Evolutionary conservation across 2,329 filamentous ascomycete genomes (phyloP).

Genomic region (Botryotinia narcissicola): DNA sequence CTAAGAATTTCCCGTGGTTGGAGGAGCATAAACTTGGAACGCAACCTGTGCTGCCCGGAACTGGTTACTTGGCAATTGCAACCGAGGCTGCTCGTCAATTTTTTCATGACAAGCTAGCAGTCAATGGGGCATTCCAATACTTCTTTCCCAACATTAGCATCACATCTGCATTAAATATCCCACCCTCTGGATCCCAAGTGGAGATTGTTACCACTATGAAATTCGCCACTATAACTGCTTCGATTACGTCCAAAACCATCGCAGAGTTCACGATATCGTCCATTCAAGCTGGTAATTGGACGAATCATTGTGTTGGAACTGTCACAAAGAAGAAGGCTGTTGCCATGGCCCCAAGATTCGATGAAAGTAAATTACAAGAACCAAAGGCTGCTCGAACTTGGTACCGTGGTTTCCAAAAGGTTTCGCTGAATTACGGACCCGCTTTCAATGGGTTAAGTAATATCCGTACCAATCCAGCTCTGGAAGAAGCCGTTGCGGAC

Average conservation of each 20-base stretch:
- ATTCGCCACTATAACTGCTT: slow-evolving; percentile 12
- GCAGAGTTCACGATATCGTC: slow-evolving; percentile 17
- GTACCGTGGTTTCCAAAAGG: slow-evolving; percentile 39
- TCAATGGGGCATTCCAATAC: slow-evolving; percentile 3
- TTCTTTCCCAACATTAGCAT: slow-evolving; percentile 16
- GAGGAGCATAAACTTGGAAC: slow-evolving; percentile 52
- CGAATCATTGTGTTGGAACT: slow-evolving; percentile 14
- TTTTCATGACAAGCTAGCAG: neutral
- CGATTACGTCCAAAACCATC: slow-evolving; percentile 9
- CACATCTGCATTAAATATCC: slow-evolving; percentile 17
- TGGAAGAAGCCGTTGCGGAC: slow-evolving; percentile 34
- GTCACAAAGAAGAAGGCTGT: neutral
- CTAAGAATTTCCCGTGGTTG: slow-evolving; percentile 47
- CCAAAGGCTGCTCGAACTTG: slow-evolving; percentile 36
- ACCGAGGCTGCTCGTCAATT: slow-evolving; percentile 14
- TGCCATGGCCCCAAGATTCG: neutral
- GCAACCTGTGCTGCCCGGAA: slow-evolving; percentile 47
- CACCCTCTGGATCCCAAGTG: slow-evolving; percentile 10
- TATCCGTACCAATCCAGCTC: slow-evolving; percentile 35
- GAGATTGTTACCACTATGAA: slow-evolving; percentile 20
- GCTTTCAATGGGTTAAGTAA: slow-evolving; percentile 41
- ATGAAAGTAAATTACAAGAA: slow-evolving; percentile 28
- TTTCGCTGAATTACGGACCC: slow-evolving; percentile 43
- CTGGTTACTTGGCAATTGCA: slow-evolving; percentile 40
- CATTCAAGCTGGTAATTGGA: slow-evolving; percentile 14